A percentile compares a stretch with the other conserved stretches of the same genome.
These are phyloP conservation scores for Panellus pusillus DNA, from an alignment of 768 basidiomycete genomes.

Conservation along the genomic window DNA sequence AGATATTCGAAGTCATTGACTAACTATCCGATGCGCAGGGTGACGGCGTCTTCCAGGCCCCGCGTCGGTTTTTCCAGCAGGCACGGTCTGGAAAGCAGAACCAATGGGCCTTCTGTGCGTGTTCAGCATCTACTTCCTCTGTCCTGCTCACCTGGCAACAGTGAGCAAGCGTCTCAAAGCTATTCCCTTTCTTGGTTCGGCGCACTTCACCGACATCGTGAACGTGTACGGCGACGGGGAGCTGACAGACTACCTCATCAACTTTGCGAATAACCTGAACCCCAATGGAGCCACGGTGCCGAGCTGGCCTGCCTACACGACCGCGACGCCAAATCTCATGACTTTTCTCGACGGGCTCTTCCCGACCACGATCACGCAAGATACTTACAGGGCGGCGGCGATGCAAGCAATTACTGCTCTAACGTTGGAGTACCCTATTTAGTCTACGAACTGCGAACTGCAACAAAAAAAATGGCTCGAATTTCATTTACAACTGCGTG, in stretches of 20 bases:
- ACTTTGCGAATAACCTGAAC: conserved; percentile 35
- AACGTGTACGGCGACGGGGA: conserved; percentile 31
- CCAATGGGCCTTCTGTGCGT: conserved; percentile 37
- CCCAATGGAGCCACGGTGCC: conserved; percentile 39
- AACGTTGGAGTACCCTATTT: conserved; percentile 33
- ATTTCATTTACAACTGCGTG: not conserved
- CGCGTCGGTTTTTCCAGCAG: conserved; percentile 49
- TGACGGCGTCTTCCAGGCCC: conserved; percentile 51
- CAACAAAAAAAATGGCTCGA: no score
- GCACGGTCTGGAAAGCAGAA: conserved; percentile 39
- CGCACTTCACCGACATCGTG: conserved; percentile 35
- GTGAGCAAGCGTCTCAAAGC: conserved; percentile 35
- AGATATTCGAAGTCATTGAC: no score
- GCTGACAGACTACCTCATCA: conserved; percentile 35
- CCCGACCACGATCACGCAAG: conserved; percentile 23
- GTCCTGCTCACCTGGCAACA: conserved; percentile 7
- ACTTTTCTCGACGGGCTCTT: conserved; percentile 30
- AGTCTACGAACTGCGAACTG: not conserved
- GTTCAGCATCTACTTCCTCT: no score
- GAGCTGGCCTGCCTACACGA: conserved; percentile 48
- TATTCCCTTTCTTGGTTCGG: conserved; percentile 34
- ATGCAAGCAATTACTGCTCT: conserved; percentile 28
- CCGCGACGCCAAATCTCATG: conserved; percentile 32
- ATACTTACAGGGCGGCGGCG: conserved; percentile 25
- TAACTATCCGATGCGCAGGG: conserved; percentile 24